Conservation (phyloP, 257 asterid genomes). For the Ballota nigra region DNA sequence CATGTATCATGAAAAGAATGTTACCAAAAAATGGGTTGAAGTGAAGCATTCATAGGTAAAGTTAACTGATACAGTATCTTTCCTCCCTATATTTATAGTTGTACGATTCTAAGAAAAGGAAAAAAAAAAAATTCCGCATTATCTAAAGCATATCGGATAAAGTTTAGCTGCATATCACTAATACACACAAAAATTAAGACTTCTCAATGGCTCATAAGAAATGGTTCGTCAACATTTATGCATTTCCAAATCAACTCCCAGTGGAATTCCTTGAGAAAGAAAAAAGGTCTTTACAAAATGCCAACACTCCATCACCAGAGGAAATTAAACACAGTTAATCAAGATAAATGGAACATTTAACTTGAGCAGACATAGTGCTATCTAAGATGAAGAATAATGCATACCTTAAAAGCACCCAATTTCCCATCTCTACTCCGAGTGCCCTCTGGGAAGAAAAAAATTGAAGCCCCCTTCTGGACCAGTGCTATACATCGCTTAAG, state of each 20-base stretch:
- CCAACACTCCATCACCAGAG: not conserved
- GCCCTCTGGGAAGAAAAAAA: slow-evolving; percentile 96
- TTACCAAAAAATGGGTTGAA: not conserved
- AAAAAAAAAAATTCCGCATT: not conserved
- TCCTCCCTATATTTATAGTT: not conserved
- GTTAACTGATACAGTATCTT: not conserved
- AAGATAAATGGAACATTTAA: not conserved
- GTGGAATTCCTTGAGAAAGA: not conserved
- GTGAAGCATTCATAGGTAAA: not conserved
- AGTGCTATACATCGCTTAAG: slow-evolving; percentile 77
- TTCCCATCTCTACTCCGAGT: slow-evolving; percentile 87
- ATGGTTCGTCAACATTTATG: slow-evolving; percentile 5
- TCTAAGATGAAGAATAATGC: slow-evolving; percentile 11
- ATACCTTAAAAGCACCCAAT: slow-evolving; percentile 86
- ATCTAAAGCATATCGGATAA: not conserved
- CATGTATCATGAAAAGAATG: slow-evolving; percentile 7
- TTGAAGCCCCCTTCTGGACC: slow-evolving; percentile 88
- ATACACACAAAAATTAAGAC: not conserved
- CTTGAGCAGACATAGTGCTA: slow-evolving; percentile 12
- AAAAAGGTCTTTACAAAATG: not conserved
- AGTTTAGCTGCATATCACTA: not conserved
- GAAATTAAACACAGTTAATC: not conserved
- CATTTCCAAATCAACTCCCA: not conserved
- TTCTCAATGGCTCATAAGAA: not conserved
- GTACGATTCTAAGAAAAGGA: not conserved